Conservation (phyloP, 129 eudicot genomes). For the Arctium minus region DNA sequence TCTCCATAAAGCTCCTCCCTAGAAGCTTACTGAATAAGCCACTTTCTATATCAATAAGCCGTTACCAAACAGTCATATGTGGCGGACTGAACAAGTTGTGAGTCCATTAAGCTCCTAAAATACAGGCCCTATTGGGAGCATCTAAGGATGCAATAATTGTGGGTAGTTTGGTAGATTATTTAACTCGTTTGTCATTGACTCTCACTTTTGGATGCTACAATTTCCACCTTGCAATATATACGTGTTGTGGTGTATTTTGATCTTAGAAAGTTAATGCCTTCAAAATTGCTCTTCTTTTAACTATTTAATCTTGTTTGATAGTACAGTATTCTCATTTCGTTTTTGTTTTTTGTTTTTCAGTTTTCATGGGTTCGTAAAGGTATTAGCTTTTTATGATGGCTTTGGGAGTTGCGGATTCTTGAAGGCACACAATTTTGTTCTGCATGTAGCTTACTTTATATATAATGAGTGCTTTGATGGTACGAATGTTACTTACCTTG, state of each 20-base stretch:
- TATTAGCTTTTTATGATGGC: constrained; percentile 2
- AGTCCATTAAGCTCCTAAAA: no score
- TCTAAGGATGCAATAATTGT: not conserved
- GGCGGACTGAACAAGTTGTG: no score
- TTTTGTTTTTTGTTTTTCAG: constrained; percentile 1
- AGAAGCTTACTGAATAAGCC: no score
- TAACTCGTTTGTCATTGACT: not conserved
- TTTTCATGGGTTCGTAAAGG: constrained; percentile 20
- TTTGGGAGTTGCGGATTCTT: constrained; percentile 20
- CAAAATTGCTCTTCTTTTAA: not conserved
- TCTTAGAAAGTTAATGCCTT: not conserved
- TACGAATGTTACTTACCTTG: constrained; percentile 15
- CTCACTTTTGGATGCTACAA: not conserved
- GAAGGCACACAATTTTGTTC: constrained; percentile 45
- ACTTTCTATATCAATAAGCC: no score
- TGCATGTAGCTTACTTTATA: constrained; percentile 7
- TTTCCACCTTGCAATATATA: not conserved
- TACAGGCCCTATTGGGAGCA: not conserved
- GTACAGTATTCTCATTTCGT: not conserved
- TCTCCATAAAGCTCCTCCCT: no score
- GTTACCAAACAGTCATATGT: no score
- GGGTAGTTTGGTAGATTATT: not conserved
- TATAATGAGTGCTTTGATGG: constrained; percentile 12
- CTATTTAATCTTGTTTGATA: not conserved
- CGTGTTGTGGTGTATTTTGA: not conserved